Evolutionary conservation across 2,329 filamentous ascomycete species (phyloP).

Genomic region (Pseudogymnoascus sp.): DNA sequence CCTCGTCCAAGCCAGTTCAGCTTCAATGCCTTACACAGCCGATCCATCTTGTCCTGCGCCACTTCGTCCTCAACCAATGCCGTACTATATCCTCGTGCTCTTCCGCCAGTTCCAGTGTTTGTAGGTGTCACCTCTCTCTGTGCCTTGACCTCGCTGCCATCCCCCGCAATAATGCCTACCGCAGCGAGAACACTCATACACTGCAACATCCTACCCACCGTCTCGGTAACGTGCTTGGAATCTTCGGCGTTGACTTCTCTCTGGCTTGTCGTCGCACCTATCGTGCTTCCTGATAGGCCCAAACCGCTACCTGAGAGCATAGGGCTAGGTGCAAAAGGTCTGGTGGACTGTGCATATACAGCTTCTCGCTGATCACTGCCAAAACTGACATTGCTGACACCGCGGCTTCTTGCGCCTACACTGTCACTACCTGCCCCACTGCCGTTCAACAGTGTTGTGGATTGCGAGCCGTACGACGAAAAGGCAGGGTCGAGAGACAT

Average conservation of each 20-base stretch:
- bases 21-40: conserved; percentile 80
- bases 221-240: conserved; percentile 75
- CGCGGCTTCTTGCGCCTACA: conserved; percentile 59
- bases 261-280: conserved; percentile 17
- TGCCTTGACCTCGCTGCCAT: conserved; percentile 6
- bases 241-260: conserved; percentile 51
- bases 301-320: background rate
- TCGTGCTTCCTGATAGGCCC: background rate
- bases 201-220: conserved; percentile 90
- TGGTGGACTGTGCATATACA: conserved; percentile 16
- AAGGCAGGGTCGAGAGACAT: conserved; percentile 65
- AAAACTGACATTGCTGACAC: conserved; percentile 76
- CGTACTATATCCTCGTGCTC: conserved; percentile 19
- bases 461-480: conserved; percentile 72
- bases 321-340: conserved; percentile 41
- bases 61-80: conserved; percentile 52
- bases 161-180: conserved; percentile 40
- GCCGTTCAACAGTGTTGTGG: conserved; percentile 64
- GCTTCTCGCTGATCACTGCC: conserved; percentile 39
- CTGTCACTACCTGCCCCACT: conserved; percentile 40
- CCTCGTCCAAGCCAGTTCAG: conserved; percentile 94
- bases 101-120: conserved; percentile 12
- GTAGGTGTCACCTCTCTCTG: background rate
- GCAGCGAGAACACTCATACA: conserved; percentile 86
- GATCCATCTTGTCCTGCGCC: conserved; percentile 68